Conservation (phyloP, 2,329 filamentous ascomycete genomes). For the Botrytis elliptica region DNA sequence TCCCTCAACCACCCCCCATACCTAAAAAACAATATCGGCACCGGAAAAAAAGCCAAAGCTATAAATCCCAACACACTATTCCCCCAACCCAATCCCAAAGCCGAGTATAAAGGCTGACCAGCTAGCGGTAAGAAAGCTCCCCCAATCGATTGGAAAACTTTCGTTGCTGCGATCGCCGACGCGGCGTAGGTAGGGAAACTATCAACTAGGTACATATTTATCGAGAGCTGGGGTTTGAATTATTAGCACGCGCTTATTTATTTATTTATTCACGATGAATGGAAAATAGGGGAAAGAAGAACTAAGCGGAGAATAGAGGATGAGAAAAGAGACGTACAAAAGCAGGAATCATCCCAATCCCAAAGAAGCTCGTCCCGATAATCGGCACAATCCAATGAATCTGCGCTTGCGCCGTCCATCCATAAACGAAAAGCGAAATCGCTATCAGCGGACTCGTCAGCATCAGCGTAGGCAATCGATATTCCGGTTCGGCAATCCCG, state of each 20-base stretch:
- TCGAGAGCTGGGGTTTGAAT: neutral
- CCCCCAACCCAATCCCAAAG: constrained; percentile 9
- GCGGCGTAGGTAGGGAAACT: constrained; percentile 3
- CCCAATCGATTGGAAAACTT: neutral
- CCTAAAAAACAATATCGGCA: constrained; percentile 1
- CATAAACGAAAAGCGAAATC: constrained; percentile 47
- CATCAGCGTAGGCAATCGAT: constrained; percentile 44
- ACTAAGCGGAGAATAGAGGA: neutral
- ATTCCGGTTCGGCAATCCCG: constrained; percentile 38
- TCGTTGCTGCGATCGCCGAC: neutral
- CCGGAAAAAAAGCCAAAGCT: neutral
- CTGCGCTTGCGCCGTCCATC: constrained; percentile 45
- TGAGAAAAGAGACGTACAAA: neutral
- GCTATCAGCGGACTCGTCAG: constrained; percentile 42
- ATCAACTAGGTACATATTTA: constrained; percentile 16
- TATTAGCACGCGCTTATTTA: neutral
- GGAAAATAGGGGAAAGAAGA: neutral
- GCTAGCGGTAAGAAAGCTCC: constrained; percentile 10
- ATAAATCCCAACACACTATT: constrained; percentile 6
- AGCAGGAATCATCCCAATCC: constrained; percentile 8
- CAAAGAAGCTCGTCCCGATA: constrained; percentile 7
- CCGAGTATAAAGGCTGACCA: neutral
- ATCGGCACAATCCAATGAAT: constrained; percentile 45
- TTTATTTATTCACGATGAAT: accelerated
- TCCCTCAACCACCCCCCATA: constrained; percentile 1